Conservation (phyloP, 768 basidiomycete genomes). For the Lactarius vividus region DNA sequence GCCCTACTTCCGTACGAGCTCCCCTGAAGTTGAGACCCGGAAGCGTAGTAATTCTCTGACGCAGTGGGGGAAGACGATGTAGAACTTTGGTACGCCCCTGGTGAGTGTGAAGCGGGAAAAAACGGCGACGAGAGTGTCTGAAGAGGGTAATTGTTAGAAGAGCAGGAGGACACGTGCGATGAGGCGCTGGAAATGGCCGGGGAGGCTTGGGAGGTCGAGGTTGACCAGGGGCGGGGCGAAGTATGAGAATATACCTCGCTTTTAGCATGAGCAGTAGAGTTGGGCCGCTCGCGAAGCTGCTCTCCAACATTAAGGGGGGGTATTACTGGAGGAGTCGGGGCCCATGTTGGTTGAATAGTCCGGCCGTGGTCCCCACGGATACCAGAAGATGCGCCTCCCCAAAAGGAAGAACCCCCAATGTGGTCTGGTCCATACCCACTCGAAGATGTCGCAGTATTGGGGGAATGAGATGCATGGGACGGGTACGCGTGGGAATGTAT, state of each 20-base stretch:
- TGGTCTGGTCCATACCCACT: slow-evolving; percentile 15
- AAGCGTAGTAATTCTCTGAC: slow-evolving; percentile 25
- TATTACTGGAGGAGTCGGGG: slow-evolving; percentile 14
- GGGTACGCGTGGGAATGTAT: slow-evolving; percentile 23
- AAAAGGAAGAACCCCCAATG: slow-evolving; percentile 10
- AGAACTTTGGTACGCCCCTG: slow-evolving; percentile 22
- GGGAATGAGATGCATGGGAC: slow-evolving; percentile 18
- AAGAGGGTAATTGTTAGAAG: slow-evolving; percentile 22
- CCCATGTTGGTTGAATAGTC: slow-evolving; percentile 16
- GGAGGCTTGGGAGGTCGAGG: slow-evolving; percentile 17
- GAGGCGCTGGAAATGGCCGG: slow-evolving; percentile 22
- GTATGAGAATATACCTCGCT: slow-evolving; percentile 24
- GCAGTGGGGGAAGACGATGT: slow-evolving; percentile 21
- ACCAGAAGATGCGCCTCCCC: slow-evolving; percentile 14
- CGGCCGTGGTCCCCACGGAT: slow-evolving; percentile 18
- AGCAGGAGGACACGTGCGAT: slow-evolving; percentile 16
- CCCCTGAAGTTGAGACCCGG: slow-evolving; percentile 20
- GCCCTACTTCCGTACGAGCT: slow-evolving; percentile 18
- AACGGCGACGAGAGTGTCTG: slow-evolving; percentile 27
- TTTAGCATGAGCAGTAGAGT: slow-evolving; percentile 11
- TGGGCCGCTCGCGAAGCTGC: slow-evolving; percentile 21
- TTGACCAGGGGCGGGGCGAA: slow-evolving; percentile 27
- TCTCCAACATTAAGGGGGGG: slow-evolving; percentile 21
- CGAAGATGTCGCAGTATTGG: slow-evolving; percentile 10
- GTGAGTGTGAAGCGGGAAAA: slow-evolving; percentile 26